These are phyloP conservation scores for Russula ochroleuca DNA, from an alignment of 768 basidiomycete species.

Conservation along the genomic window DNA sequence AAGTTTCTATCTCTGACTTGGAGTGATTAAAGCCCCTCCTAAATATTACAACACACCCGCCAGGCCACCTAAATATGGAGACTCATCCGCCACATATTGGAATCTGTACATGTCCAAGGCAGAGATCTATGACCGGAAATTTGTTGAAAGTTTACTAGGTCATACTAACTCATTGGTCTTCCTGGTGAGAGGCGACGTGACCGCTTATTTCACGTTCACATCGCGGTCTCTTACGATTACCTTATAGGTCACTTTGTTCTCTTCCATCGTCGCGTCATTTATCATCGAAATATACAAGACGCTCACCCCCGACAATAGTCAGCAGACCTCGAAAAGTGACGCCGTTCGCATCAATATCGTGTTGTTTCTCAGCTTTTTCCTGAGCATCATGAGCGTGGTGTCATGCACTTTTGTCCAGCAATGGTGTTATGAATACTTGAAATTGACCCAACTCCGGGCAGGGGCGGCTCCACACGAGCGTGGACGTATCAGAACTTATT, in stretches of 20 bases:
- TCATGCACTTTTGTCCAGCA: slow-evolving; percentile 22
- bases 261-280: slow-evolving; percentile 26
- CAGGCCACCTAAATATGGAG: background rate
- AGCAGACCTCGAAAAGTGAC: background rate
- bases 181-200: slow-evolving; percentile 11
- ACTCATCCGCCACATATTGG: slow-evolving; percentile 24
- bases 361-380: slow-evolving; percentile 20
- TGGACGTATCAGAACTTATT: slow-evolving; percentile 16
- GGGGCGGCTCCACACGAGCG: slow-evolving; percentile 12
- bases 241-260: slow-evolving; percentile 20
- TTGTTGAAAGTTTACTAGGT: slow-evolving; percentile 18
- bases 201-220: background rate
- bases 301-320: slow-evolving; percentile 3
- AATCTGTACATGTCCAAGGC: slow-evolving; percentile 22
- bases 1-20: background rate
- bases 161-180: slow-evolving; percentile 25
- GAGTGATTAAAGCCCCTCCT: background rate
- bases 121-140: slow-evolving; percentile 7
- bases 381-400: slow-evolving; percentile 18
- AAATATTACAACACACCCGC: background rate
- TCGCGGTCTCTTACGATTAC: background rate
- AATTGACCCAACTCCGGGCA: background rate
- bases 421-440: slow-evolving; percentile 18
- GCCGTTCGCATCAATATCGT: slow-evolving; percentile 20
- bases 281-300: slow-evolving; percentile 26